Conservation (phyloP, 768 basidiomycete genomes). For the Pulveroboletus ravenelii region DNA sequence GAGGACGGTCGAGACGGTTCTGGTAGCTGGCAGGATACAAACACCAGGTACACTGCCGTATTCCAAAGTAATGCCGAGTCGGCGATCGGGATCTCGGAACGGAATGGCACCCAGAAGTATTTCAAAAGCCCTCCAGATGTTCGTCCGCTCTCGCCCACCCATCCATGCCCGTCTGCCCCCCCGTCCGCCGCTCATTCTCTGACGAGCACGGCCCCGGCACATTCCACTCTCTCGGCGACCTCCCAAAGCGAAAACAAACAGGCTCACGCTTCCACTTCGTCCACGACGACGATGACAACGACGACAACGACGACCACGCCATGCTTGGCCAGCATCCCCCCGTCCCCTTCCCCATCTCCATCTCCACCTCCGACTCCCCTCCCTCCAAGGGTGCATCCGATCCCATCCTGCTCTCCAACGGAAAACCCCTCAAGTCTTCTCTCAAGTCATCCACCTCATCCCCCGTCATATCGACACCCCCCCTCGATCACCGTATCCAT, state of each 20-base stretch:
- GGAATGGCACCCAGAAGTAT: background rate
- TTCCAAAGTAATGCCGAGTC: constrained; percentile 17
- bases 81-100: constrained; percentile 22
- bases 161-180: constrained; percentile 2
- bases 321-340: constrained; percentile 16
- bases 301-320: constrained; percentile 9
- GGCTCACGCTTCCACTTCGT: constrained; percentile 14
- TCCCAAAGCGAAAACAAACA: constrained; percentile 38
- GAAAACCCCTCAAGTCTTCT: constrained; percentile 83
- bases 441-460: constrained; percentile 51
- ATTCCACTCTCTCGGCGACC: constrained; percentile 42
- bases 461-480: constrained; percentile 7
- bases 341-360: constrained; percentile 41
- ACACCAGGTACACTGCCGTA: no score
- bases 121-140: no score
- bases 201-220: constrained; percentile 43
- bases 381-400: constrained; percentile 32
- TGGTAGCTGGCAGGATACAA: no score
- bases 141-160: no score
- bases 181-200: constrained; percentile 29
- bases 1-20: no score
- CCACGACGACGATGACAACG: constrained; percentile 19
- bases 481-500: constrained; percentile 9
- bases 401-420: constrained; percentile 58
- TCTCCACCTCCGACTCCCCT: constrained; percentile 9